Conservation (phyloP, 1,284 basidiomycete species). For the Papiliotrema nemorosa region DNA sequence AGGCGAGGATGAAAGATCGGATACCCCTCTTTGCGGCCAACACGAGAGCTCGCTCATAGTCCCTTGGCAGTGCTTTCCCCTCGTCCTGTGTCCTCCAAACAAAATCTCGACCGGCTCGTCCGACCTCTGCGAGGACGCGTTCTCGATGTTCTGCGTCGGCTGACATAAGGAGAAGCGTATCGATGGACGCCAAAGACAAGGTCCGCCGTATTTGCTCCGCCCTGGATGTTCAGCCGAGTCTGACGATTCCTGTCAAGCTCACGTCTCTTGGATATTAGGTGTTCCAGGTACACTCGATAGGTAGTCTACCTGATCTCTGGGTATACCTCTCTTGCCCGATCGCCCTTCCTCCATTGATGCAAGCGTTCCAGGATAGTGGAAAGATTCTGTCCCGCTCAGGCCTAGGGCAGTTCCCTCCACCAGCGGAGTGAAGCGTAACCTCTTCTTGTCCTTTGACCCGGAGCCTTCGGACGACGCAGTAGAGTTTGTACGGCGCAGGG, state of each 20-base stretch:
- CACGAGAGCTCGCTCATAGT: slow-evolving; percentile 65
- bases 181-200: slow-evolving; percentile 47
- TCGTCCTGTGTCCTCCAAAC: slow-evolving; percentile 82
- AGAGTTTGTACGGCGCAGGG: background rate
- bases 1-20: slow-evolving; percentile 70
- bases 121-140: slow-evolving; percentile 31
- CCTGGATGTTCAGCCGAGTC: slow-evolving; percentile 17
- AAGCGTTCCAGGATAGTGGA: slow-evolving; percentile 11
- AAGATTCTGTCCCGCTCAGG: slow-evolving; percentile 4
- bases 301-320: slow-evolving; percentile 31
- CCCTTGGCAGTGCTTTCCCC: slow-evolving; percentile 64
- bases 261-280: slow-evolving; percentile 48
- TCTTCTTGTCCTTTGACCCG: slow-evolving; percentile 22
- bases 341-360: slow-evolving; percentile 7
- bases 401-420: slow-evolving; percentile 1
- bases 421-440: slow-evolving; percentile 28
- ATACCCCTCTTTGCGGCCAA: slow-evolving; percentile 68
- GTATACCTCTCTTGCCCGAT: slow-evolving; percentile 18
- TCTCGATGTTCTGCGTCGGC: slow-evolving; percentile 31
- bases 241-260: slow-evolving; percentile 7
- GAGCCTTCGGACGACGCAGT: background rate
- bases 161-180: slow-evolving; percentile 38
- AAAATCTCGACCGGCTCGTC: slow-evolving; percentile 46
- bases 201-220: slow-evolving; percentile 49
- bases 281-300: slow-evolving; percentile 42